Conservation (phyloP, 352 stramenopile genomes). For the Lagenidium sp. region DNA sequence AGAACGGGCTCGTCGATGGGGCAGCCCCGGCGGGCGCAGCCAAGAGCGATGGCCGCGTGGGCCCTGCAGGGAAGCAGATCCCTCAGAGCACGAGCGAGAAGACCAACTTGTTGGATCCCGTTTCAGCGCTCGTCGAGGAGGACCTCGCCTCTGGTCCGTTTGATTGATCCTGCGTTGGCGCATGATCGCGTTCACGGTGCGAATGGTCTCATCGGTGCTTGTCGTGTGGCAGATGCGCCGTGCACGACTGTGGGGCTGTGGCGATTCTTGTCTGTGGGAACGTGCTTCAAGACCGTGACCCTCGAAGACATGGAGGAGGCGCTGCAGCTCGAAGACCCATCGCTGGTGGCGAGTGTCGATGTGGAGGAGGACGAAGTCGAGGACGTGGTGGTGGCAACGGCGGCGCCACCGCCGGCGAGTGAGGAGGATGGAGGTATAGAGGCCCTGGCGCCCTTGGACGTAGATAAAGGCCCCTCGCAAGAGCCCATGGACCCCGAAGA, state of each 20-base stretch:
- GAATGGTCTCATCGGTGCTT: too few relatives aligned
- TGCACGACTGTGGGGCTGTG: slow-evolving; percentile 62
- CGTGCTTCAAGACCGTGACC: slow-evolving; percentile 53
- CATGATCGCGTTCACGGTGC: too few relatives aligned
- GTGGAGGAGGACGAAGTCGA: too few relatives aligned
- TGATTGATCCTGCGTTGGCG: too few relatives aligned
- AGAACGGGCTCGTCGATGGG: slow-evolving; percentile 8
- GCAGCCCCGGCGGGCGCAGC: neutral
- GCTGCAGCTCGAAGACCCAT: slow-evolving; percentile 45
- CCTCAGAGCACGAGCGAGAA: slow-evolving; percentile 10
- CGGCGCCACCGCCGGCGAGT: too few relatives aligned
- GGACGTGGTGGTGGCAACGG: neutral
- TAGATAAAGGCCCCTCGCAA: too few relatives aligned
- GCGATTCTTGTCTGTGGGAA: slow-evolving; percentile 50
- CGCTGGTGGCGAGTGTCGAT: neutral
- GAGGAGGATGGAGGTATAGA: too few relatives aligned
- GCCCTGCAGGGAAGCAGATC: slow-evolving; percentile 4
- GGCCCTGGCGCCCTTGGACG: too few relatives aligned
- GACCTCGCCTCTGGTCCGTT: slow-evolving; percentile 46
- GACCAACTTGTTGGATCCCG: slow-evolving; percentile 15
- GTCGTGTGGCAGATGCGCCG: slow-evolving; percentile 38
- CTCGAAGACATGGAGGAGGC: slow-evolving; percentile 46
- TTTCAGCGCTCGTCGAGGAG: slow-evolving; percentile 44
- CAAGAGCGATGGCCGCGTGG: neutral
- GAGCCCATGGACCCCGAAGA: too few relatives aligned